phyloP scores from a whole-genome alignment of 2,329 filamentous ascomycete genomes.

The Colletotrichum graminicola region DNA sequence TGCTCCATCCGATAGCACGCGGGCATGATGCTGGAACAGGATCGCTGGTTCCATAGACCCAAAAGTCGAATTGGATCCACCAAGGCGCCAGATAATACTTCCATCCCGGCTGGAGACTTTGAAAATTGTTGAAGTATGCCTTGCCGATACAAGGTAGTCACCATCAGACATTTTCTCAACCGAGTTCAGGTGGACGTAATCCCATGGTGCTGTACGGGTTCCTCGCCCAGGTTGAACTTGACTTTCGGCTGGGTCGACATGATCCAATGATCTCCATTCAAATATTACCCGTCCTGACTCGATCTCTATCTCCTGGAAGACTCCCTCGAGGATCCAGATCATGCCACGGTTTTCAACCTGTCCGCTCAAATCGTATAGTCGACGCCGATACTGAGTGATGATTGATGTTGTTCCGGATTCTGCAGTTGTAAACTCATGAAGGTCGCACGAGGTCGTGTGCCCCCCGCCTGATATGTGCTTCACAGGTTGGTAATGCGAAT shows the following conservation, averaged over 20 bases:
- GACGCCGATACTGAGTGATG: constrained; percentile 12
- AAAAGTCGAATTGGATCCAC: constrained; percentile 59
- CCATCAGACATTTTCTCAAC: constrained; percentile 53
- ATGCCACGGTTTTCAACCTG: neutral
- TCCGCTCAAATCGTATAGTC: neutral
- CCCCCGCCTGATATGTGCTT: constrained; percentile 4
- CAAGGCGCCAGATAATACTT: constrained; percentile 65
- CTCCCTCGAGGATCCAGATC: constrained; percentile 10
- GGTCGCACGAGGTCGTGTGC: constrained; percentile 4
- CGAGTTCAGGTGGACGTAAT: constrained; percentile 51
- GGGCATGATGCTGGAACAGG: constrained; percentile 66
- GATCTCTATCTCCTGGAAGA: constrained; percentile 60
- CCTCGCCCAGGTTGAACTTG: fast-evolving
- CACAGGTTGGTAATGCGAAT: neutral
- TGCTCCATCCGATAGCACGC: constrained; percentile 54
- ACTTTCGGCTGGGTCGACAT: constrained; percentile 43
- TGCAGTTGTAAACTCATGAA: constrained; percentile 11
- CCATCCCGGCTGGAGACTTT: constrained; percentile 61
- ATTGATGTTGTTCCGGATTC: neutral
- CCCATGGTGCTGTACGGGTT: constrained; percentile 50
- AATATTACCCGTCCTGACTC: constrained; percentile 62
- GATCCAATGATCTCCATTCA: constrained; percentile 55
- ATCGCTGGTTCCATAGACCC: constrained; percentile 50
- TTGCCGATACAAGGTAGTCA: constrained; percentile 47
- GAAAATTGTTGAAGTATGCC: constrained; percentile 55